Conservation (phyloP, 768 basidiomycete genomes). For the Pleurotus tuber-regium region DNA sequence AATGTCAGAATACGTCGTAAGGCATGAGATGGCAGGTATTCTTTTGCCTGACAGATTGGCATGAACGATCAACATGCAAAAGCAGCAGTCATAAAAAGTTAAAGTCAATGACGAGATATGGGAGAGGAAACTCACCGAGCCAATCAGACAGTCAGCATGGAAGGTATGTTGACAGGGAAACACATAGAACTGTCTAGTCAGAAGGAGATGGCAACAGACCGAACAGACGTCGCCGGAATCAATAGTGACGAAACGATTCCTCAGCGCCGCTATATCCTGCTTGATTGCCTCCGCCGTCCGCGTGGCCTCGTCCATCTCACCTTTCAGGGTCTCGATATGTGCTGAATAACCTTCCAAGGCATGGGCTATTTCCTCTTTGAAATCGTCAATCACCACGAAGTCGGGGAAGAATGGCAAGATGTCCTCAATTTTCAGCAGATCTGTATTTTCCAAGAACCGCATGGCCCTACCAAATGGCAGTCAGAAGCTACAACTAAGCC, state of each 20-base stretch:
- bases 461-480: slow-evolving; percentile 66
- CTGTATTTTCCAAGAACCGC: slow-evolving; percentile 93
- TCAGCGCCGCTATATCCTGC: slow-evolving; percentile 80
- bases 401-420: slow-evolving; percentile 99
- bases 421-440: slow-evolving; percentile 96
- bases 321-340: slow-evolving; percentile 86
- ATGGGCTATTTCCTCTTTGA: slow-evolving; percentile 97
- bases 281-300: slow-evolving; percentile 91
- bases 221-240: slow-evolving; percentile 87
- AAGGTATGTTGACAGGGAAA: slow-evolving; percentile 98
- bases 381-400: slow-evolving; percentile 98
- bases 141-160: slow-evolving; percentile 96
- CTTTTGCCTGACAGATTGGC: slow-evolving; percentile 67
- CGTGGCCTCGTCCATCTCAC: slow-evolving; percentile 96
- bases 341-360: slow-evolving; percentile 93
- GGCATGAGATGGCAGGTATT: slow-evolving; percentile 78
- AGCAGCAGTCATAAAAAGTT: neutral
- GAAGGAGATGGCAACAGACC: slow-evolving; percentile 68
- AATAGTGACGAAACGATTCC: slow-evolving; percentile 89
- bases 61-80: slow-evolving; percentile 11
- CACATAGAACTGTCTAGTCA: slow-evolving; percentile 94
- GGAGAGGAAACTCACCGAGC: slow-evolving; percentile 78
- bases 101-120: slow-evolving; percentile 9
- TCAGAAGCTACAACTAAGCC: slow-evolving; percentile 4
- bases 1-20: slow-evolving; percentile 84